phyloP scores from a whole-genome alignment of 108 stramenopile genomes.

The Thalassiosira profunda region DNA sequence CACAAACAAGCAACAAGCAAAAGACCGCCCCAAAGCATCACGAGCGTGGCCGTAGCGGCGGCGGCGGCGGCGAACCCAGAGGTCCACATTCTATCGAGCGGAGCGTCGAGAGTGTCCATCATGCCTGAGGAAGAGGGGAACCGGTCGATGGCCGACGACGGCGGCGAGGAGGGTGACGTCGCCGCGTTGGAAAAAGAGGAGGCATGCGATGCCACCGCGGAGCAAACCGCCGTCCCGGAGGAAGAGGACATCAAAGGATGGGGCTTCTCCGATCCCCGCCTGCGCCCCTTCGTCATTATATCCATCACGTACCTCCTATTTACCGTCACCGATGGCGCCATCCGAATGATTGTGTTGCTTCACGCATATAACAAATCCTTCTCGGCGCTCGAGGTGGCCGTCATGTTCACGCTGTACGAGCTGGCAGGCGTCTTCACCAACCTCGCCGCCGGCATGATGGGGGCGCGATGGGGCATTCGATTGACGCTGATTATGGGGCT shows the following conservation, averaged over 20 bases:
- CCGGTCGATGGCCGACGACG: too few relatives aligned
- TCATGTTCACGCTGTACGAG: conserved; percentile 96
- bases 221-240: not conserved
- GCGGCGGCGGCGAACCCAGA: too few relatives aligned
- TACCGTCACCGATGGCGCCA: conserved; percentile 96
- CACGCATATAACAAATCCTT: conserved; percentile 94
- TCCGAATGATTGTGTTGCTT: conserved; percentile 94
- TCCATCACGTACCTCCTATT: conserved; percentile 91
- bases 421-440: conserved; percentile 96
- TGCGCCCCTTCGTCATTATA: conserved; percentile 92
- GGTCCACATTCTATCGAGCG: too few relatives aligned
- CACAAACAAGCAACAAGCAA: too few relatives aligned
- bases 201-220: not conserved
- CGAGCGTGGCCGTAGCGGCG: too few relatives aligned
- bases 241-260: conserved; percentile 32
- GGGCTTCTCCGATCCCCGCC: conserved; percentile 47
- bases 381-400: conserved; percentile 89
- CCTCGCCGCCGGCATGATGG: conserved; percentile 90
- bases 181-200: too few relatives aligned
- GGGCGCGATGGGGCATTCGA: conserved; percentile 89
- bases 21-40: too few relatives aligned
- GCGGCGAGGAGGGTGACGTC: too few relatives aligned
- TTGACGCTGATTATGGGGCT: conserved; percentile 84
- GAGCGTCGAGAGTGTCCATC: too few relatives aligned
- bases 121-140: too few relatives aligned